Evolutionary conservation across 352 stramenopile genomes (phyloP).

Genomic region (Pythium rishiriense): DNA sequence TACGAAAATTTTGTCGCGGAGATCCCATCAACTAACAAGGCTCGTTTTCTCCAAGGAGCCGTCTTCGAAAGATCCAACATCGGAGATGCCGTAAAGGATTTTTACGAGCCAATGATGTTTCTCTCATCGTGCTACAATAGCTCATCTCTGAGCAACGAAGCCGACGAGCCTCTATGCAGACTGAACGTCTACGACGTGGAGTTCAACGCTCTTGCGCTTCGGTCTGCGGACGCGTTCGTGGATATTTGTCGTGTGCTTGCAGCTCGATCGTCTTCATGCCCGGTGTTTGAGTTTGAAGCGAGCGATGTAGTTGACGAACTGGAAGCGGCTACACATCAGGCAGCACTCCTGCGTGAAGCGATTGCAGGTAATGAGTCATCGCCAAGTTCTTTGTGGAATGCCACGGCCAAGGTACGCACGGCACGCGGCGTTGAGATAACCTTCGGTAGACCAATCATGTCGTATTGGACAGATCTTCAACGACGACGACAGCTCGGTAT

Average conservation of each 20-base stretch:
- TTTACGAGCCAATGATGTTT: constrained; percentile 87
- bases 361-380: constrained; percentile 45
- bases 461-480: constrained; percentile 47
- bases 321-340: constrained; percentile 30
- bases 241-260: constrained; percentile 67
- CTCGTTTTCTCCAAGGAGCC: constrained; percentile 50
- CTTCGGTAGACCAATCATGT: neutral
- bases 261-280: constrained; percentile 62
- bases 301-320: constrained; percentile 53
- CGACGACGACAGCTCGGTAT: constrained; percentile 26
- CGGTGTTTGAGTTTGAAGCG: constrained; percentile 39
- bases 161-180: constrained; percentile 1
- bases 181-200: constrained; percentile 76
- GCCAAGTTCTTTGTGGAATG: constrained; percentile 63
- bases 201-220: constrained; percentile 79
- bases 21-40: constrained; percentile 50
- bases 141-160: neutral
- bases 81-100: constrained; percentile 36
- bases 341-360: constrained; percentile 33
- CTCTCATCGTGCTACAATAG: constrained; percentile 37
- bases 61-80: constrained; percentile 35
- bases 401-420: constrained; percentile 36
- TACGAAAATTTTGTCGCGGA: constrained; percentile 44
- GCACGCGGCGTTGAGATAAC: too few species aligned
- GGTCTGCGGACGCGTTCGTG: constrained; percentile 56